Evolutionary conservation across 768 basidiomycete genomes (phyloP), one percentile per base, ranked within the genome.

Genomic region (Postia placenta): DNA sequence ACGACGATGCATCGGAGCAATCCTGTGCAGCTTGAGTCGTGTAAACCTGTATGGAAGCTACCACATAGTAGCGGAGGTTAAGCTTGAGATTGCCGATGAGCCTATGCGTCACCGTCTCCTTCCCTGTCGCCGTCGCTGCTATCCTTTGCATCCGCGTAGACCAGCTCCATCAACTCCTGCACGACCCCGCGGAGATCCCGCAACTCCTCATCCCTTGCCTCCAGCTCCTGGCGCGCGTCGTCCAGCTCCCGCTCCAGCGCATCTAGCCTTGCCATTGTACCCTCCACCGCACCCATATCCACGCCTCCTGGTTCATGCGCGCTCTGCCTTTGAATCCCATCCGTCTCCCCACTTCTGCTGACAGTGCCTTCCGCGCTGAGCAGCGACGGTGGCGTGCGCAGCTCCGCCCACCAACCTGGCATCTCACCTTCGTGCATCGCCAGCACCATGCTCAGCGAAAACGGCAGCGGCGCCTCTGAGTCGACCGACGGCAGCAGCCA

Each of bases 191-290:
- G 48, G n/a, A 55, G 40, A 11, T 43, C 43, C 5, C 33, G 30
- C 23, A 58, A 47, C 36, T 41, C 44, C 36, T 46, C 54, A 25
- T 58, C 46, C 33, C 43, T 45, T 4, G 48, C 47, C 17, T 47
- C 51, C 1, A 58, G 44, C 12, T 52, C 46, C 20, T 48, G 52
- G 20, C 43, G 47, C 19, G 50, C 47, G 11, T 27, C 45, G 4
- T 35, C 45, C 3, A 53, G 35, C 37, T 55, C 49, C 5, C 43
- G 52, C 43, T 56, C 57, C 43, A 55, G 36, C 1, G 42, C 11
- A 4, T 49, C 48, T 17, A 57, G 30, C 24, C 56, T 48, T 14
- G 30, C 30, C 9, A 33, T 33, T 7, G 33, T 38, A 19, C 20
- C 15, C 5, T 25, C 28, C 17, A 30, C 17, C 15, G 30, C 12